Conservation (phyloP, 768 basidiomycete genomes). For the Dentipellis fragilis region DNA sequence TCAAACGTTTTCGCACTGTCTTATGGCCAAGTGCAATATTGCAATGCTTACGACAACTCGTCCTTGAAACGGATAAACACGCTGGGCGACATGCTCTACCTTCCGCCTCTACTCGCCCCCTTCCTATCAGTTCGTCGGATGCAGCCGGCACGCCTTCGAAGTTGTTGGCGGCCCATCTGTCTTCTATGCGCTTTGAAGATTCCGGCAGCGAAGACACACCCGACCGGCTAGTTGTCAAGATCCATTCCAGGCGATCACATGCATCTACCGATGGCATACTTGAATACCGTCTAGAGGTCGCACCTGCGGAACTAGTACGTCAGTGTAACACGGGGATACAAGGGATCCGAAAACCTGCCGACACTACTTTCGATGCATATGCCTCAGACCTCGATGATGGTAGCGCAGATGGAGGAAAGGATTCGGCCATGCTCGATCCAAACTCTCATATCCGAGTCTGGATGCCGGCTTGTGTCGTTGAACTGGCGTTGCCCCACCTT, state of each 20-base stretch:
- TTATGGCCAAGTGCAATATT: slow-evolving; percentile 72
- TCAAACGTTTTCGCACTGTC: slow-evolving; percentile 75
- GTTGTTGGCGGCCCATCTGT: slow-evolving; percentile 48
- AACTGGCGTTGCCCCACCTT: slow-evolving; percentile 53
- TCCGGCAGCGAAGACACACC: slow-evolving; percentile 22
- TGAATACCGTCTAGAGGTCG: slow-evolving; percentile 76
- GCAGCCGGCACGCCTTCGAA: slow-evolving; percentile 32
- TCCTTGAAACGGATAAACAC: slow-evolving; percentile 21
- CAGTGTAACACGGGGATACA: slow-evolving; percentile 58
- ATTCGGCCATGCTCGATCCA: slow-evolving; percentile 38
- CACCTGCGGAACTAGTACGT: slow-evolving; percentile 54
- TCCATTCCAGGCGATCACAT: slow-evolving; percentile 58
- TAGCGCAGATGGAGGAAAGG: slow-evolving; percentile 37
- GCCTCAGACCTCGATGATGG: slow-evolving; percentile 38
- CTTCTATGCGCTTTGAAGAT: slow-evolving; percentile 27
- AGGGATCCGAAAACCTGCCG: slow-evolving; percentile 38
- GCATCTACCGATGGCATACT: slow-evolving; percentile 58
- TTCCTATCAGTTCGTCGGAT: background rate
- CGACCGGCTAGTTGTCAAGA: slow-evolving; percentile 45
- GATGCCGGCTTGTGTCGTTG: slow-evolving; percentile 77
- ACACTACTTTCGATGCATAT: slow-evolving; percentile 18
- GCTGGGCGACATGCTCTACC: slow-evolving; percentile 25
- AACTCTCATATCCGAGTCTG: slow-evolving; percentile 56
- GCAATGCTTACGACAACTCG: slow-evolving; percentile 58
- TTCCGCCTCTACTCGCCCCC: slow-evolving; percentile 14